phyloP scores from a whole-genome alignment of 768 basidiomycete genomes.

The Auricularia sp. region DNA sequence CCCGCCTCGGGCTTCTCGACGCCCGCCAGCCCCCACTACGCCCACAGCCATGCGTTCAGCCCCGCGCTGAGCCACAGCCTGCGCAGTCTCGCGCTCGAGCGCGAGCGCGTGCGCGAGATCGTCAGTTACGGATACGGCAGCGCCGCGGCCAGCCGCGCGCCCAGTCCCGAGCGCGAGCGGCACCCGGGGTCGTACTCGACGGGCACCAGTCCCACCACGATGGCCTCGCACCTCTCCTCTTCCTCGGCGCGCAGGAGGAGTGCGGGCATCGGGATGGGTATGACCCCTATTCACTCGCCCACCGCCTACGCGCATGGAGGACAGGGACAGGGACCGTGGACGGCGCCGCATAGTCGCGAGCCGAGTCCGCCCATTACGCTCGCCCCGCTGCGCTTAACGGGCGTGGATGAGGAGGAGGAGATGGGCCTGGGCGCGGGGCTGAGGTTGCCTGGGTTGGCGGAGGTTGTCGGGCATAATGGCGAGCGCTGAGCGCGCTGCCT shows the following conservation, averaged over 20 bases:
- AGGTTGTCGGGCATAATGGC: not conserved
- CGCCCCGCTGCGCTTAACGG: not conserved
- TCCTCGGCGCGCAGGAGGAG: not conserved
- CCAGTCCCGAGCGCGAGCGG: constrained; percentile 1
- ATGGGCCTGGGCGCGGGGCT: not conserved
- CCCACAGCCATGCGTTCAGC: not conserved
- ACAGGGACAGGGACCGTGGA: not conserved
- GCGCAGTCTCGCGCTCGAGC: not conserved
- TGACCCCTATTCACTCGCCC: constrained; percentile 4
- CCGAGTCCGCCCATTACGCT: constrained; percentile 2
- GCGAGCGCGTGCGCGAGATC: constrained; percentile 1
- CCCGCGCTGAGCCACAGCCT: not conserved
- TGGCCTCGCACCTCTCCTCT: not conserved
- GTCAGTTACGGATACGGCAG: not conserved
- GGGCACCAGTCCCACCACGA: not conserved
- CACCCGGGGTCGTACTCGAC: not conserved
- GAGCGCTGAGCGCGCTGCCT: no score
- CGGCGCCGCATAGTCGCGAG: constrained; percentile 1
- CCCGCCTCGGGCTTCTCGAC: not conserved
- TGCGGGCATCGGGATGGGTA: not conserved
- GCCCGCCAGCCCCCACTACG: not conserved
- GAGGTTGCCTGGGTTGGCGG: not conserved
- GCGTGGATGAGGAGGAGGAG: not conserved
- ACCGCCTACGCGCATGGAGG: not conserved
- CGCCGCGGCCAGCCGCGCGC: constrained; percentile 1